Base-by-base conservation (phyloP, 2,329 filamentous ascomycete genomes). In the Lachnellula arida region DNA sequence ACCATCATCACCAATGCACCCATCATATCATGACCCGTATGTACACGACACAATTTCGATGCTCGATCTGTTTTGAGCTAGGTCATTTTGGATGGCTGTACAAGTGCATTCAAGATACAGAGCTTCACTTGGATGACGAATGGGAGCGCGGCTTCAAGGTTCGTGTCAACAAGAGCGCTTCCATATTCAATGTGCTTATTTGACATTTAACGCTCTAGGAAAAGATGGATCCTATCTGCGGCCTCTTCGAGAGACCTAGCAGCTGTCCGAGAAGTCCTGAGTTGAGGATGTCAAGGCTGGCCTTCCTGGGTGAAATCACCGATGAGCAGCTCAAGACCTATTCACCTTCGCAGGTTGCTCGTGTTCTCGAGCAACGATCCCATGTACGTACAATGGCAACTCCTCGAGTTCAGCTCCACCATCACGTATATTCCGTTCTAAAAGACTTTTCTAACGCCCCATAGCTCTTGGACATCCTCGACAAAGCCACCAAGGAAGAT, bases 1-100 rank as follows among this genome's bases (percentile, higher is more conserved):
- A 51, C 39, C 59, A 62, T 49, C 60, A 54, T 47, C 60, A 54
- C 15, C 56, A 59, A 53, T 91, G 88, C 70, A 88, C 83, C 2
- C 88, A 92, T 67, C 72, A 84, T 46, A 84, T 78, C 54, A 85
- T 91, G 79, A 81, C 82, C 9, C 82, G 86, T 28, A 70, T 89
- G 46, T 88, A 85, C 63, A 79, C 78, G 35, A 56, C 72, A 19
- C 68, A 76, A 28, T 69, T 75, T 47, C 66, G 69, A 17, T 94
- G 89, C 71, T 72, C 77, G 7, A 67, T 76, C 23, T 94, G 89
- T 64, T 73, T 74, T 40, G 72, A 73, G 42, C 70, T 71, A 1
- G 81, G 86, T 0, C 72, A 76, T 15, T 76, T 86, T 52, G 87
- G 88, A 25, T 94, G 87, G 81, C 73, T 94, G 22, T 94, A 89